Conservation (phyloP, 176 grass and related monocot genomes). For the Leersia perrieri region DNA sequence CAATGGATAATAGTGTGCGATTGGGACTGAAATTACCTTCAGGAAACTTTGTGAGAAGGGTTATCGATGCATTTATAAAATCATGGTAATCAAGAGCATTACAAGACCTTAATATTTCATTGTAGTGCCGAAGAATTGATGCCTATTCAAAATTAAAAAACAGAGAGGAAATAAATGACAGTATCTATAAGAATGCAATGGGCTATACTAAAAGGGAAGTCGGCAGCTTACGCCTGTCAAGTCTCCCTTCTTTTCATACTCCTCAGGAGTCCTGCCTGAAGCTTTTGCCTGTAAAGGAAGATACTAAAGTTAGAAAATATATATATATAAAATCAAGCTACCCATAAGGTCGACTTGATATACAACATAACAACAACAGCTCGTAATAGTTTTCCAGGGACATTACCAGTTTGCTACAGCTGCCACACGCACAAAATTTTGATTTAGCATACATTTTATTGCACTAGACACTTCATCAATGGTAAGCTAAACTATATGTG, state of each 20-base stretch:
- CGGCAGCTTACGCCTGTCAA: constrained; percentile 58
- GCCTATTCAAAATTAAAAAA: constrained; percentile 55
- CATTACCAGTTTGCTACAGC: background rate
- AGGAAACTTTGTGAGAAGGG: constrained; percentile 71
- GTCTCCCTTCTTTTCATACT: constrained; percentile 83
- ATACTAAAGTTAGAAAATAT: background rate
- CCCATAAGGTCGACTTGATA: background rate
- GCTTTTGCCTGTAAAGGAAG: constrained; percentile 79
- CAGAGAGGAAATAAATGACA: constrained; percentile 15
- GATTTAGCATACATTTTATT: background rate
- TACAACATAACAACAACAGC: constrained; percentile 14
- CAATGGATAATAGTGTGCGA: constrained; percentile 8
- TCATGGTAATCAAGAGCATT: constrained; percentile 97
- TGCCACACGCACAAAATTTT: constrained; percentile 6
- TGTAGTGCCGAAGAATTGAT: constrained; percentile 73
- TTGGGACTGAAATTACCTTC: constrained; percentile 60
- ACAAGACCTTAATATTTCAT: constrained; percentile 81
- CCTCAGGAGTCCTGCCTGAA: constrained; percentile 72
- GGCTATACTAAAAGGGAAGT: background rate
- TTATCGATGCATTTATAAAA: constrained; percentile 85
- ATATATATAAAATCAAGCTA: constrained; percentile 4
- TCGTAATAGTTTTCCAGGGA: background rate
- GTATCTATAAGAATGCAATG: constrained; percentile 13
- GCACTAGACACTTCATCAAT: constrained; percentile 2
- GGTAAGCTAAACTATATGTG: constrained; percentile 11